Conservation (phyloP, 148 eudicot genomes). For the Chenopodium album region DNA sequence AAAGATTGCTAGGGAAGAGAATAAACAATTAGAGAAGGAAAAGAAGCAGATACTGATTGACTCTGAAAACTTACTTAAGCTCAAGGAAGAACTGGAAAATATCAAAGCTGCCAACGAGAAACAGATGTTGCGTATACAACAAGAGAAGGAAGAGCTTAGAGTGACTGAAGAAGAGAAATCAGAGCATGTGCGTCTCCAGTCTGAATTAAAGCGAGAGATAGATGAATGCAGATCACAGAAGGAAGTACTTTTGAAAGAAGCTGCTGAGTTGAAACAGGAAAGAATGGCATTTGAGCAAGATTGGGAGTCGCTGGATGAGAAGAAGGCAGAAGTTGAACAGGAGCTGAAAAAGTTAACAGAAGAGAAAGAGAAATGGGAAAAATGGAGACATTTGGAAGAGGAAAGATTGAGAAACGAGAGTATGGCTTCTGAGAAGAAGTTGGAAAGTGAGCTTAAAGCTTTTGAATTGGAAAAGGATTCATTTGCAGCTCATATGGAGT, state of each 20-base stretch:
- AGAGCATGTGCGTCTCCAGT: slow-evolving; percentile 69
- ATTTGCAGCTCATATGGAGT: slow-evolving; percentile 79
- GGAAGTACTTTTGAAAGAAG: slow-evolving; percentile 66
- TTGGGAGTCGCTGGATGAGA: slow-evolving; percentile 97
- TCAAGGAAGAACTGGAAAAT: slow-evolving; percentile 70
- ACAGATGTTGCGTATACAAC: slow-evolving; percentile 40
- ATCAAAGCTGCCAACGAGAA: slow-evolving; percentile 52
- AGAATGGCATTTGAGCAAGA: slow-evolving; percentile 83
- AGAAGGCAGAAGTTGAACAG: slow-evolving; percentile 47
- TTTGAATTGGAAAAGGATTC: slow-evolving; percentile 70
- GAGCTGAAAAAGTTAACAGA: slow-evolving; percentile 52
- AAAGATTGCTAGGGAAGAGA: slow-evolving; percentile 62
- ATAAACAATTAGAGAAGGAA: slow-evolving; percentile 61
- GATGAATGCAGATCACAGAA: slow-evolving; percentile 63
- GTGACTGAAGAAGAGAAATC: slow-evolving; percentile 83
- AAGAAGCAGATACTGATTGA: slow-evolving; percentile 61
- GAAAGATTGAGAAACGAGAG: slow-evolving; percentile 70
- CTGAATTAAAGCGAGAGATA: slow-evolving; percentile 75
- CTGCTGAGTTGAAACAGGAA: slow-evolving; percentile 75
- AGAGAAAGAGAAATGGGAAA: slow-evolving; percentile 65
- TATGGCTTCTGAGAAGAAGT: slow-evolving; percentile 51
- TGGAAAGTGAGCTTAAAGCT: slow-evolving; percentile 72
- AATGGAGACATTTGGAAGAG: slow-evolving; percentile 56
- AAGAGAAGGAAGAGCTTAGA: slow-evolving; percentile 70
- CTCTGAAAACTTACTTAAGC: slow-evolving; percentile 48